Percentiles rank a stretch among this genome's conserved stretches.
These are phyloP conservation scores for Cynara cardunculus DNA, from an alignment of 129 eudicot species.

Conservation along the genomic window DNA sequence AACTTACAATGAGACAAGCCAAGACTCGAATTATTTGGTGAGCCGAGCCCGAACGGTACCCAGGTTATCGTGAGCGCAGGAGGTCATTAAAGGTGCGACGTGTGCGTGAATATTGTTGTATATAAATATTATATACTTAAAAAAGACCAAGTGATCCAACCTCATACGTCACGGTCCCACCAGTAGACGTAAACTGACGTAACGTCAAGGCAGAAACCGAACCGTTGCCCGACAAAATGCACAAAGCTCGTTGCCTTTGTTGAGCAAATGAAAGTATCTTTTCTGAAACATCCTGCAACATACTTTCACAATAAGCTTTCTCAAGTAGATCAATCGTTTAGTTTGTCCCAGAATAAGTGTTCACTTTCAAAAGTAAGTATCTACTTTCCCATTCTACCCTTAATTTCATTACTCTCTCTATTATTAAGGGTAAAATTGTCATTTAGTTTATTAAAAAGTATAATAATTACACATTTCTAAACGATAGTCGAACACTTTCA, in stretches of 20 bases:
- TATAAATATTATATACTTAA: not conserved
- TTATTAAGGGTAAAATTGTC: no score
- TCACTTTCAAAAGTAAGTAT: not conserved
- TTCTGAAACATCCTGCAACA: slow-evolving; percentile 67
- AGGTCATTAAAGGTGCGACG: no score
- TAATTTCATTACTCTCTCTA: no score
- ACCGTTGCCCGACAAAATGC: slow-evolving; percentile 79
- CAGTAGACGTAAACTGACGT: slow-evolving; percentile 59
- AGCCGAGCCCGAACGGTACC: not conserved
- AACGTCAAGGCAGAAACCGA: slow-evolving; percentile 74
- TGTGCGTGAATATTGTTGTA: no score
- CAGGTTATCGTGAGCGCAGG: no score
- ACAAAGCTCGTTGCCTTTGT: slow-evolving; percentile 79
- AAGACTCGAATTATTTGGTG: no score
- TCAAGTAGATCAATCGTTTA: not conserved
- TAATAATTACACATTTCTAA: no score
- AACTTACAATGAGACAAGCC: no score
- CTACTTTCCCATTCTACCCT: not conserved
- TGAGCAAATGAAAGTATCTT: slow-evolving; percentile 74
- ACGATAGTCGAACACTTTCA: no score
- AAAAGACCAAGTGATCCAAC: slow-evolving; percentile 28
- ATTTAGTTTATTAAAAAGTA: no score
- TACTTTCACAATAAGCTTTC: not conserved
- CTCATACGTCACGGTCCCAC: slow-evolving; percentile 72
- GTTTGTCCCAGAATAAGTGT: not conserved